These are phyloP conservation scores for Epithele typhae DNA, from an alignment of 768 basidiomycete species.

Conservation along the genomic window DNA sequence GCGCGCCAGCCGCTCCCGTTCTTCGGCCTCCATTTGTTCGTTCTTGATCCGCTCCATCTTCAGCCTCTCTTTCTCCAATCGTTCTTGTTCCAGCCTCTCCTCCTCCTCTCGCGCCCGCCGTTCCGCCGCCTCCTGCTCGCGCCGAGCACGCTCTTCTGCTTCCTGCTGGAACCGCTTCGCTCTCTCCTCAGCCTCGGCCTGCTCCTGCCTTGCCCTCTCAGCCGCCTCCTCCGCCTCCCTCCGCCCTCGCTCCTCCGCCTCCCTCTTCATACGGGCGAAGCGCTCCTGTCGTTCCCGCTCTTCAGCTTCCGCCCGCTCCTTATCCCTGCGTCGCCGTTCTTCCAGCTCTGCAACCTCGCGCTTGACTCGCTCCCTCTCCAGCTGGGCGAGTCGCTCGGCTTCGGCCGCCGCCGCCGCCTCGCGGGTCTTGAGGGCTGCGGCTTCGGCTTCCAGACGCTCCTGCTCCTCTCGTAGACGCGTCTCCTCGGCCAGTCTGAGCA, in stretches of 20 bases:
- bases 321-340: conserved; percentile 28
- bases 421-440: conserved; percentile 10
- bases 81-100: neutral
- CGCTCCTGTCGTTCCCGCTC: conserved; percentile 14
- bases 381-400: conserved; percentile 12
- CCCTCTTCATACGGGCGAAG: conserved; percentile 3
- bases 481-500: conserved; percentile 27
- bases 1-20: conserved; percentile 27
- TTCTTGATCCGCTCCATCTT: conserved; percentile 9
- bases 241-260: conserved; percentile 5
- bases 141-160: conserved; percentile 11
- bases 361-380: conserved; percentile 17
- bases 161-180: conserved; percentile 21
- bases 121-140: conserved; percentile 19
- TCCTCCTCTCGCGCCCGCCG: neutral
- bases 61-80: neutral
- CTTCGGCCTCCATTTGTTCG: conserved; percentile 13
- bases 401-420: conserved; percentile 11
- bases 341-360: conserved; percentile 13
- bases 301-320: conserved; percentile 22
- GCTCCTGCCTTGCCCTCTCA: conserved; percentile 13
- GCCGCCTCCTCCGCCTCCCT: conserved; percentile 21
- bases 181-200: conserved; percentile 21
- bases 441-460: conserved; percentile 15
- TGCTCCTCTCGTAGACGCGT: conserved; percentile 20